Percentiles rank a stretch among this genome's conserved stretches.
phyloP scores from a whole-genome alignment of 2,329 filamentous ascomycete genomes.

The Phoma sp. region DNA sequence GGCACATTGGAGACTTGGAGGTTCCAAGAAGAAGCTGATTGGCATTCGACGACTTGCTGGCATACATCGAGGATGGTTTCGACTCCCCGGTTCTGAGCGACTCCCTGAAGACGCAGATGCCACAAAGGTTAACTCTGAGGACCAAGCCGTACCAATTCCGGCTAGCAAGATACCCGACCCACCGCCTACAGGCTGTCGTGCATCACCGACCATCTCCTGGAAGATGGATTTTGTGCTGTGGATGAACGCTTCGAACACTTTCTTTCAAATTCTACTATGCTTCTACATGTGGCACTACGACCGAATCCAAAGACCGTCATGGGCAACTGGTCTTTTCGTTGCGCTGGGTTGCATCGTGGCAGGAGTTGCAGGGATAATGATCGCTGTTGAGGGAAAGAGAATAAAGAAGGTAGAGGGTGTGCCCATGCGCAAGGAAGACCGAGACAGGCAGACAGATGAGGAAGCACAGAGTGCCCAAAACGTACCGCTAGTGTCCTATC shows the following conservation, averaged over 20 bases:
- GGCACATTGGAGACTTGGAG: constrained; percentile 60
- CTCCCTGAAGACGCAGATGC: constrained; percentile 50
- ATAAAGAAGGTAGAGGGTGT: constrained; percentile 50
- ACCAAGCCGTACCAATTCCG: constrained; percentile 68
- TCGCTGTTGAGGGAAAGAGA: constrained; percentile 71
- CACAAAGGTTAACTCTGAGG: constrained; percentile 42
- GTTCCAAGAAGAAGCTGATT: constrained; percentile 52
- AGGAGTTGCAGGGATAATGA: constrained; percentile 71
- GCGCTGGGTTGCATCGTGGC: constrained; percentile 75
- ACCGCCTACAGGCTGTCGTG: constrained; percentile 75
- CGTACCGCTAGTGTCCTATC: constrained; percentile 26
- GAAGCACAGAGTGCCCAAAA: constrained; percentile 30
- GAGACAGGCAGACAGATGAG: constrained; percentile 26
- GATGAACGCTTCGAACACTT: constrained; percentile 80
- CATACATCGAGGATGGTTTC: constrained; percentile 78
- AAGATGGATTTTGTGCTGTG: constrained; percentile 82
- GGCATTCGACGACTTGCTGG: constrained; percentile 74
- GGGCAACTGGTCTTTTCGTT: constrained; percentile 82
- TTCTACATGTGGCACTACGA: constrained; percentile 86
- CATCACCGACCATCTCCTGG: constrained; percentile 72
- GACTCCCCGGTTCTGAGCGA: constrained; percentile 69
- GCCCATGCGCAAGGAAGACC: constrained; percentile 38
- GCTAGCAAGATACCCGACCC: constrained; percentile 67
- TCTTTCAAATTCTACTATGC: constrained; percentile 76
- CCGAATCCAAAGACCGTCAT: constrained; percentile 75